Evolutionary conservation across 1,284 basidiomycete genomes (phyloP).

Genomic region (Pascua guehoae): DNA sequence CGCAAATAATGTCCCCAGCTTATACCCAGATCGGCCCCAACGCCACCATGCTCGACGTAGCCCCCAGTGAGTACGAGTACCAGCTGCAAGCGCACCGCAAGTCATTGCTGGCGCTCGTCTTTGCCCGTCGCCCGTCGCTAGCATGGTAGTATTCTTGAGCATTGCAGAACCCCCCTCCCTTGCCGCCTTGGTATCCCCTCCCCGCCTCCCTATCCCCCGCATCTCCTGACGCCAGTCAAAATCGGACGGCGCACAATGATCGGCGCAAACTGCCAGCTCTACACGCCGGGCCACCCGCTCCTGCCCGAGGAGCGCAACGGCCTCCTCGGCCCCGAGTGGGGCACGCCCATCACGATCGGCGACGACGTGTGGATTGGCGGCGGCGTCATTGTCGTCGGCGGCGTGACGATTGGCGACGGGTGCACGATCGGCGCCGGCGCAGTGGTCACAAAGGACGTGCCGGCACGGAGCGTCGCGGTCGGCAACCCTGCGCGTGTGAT

Average conservation of each 20-base stretch:
- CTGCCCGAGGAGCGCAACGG: constrained; percentile 47
- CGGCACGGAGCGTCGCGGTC: constrained; percentile 48
- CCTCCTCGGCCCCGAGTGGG: constrained; percentile 42
- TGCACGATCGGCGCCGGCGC: constrained; percentile 52
- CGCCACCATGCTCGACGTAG: constrained; percentile 43
- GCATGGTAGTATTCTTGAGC: neutral
- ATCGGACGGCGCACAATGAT: constrained; percentile 48
- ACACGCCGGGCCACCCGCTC: constrained; percentile 49
- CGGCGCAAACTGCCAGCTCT: constrained; percentile 47
- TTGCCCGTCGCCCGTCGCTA: too few species aligned
- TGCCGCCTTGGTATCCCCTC: neutral
- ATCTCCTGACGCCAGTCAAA: constrained; percentile 25
- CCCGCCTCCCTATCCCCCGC: neutral
- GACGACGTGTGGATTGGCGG: constrained; percentile 53
- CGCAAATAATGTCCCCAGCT: too few species aligned
- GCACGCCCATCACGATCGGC: constrained; percentile 47
- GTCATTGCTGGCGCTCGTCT: neutral
- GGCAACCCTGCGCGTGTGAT: constrained; percentile 53
- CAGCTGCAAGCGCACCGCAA: neutral
- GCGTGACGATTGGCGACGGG: constrained; percentile 53
- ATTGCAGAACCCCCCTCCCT: neutral
- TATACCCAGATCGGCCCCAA: constrained; percentile 29
- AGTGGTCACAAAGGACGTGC: constrained; percentile 53
- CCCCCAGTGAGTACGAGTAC: constrained; percentile 35
- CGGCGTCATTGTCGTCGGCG: constrained; percentile 49